Evolutionary conservation across 495 filamentous ascomycete genomes (phyloP).

Genomic region (Penicillium bialowiezense): DNA sequence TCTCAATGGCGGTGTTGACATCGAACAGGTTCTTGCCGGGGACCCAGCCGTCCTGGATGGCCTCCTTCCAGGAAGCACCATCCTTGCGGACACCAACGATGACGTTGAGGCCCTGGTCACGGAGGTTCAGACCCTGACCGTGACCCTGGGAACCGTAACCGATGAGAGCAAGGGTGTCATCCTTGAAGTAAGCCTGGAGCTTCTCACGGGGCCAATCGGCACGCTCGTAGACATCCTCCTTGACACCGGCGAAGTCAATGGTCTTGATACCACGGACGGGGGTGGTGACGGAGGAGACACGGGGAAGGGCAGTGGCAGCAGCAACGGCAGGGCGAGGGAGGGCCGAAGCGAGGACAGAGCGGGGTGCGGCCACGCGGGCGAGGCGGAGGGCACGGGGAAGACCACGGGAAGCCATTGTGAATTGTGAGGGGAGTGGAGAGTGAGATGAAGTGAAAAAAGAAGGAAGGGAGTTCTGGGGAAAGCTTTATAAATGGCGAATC

Average conservation of each 20-base stretch:
- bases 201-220: slow-evolving; percentile 98
- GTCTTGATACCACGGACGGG: slow-evolving; percentile 49
- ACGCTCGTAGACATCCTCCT: slow-evolving; percentile 96
- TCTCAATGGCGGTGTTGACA: slow-evolving; percentile 88
- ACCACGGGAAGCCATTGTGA: slow-evolving; percentile 82
- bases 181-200: slow-evolving; percentile 99
- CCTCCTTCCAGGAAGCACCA: slow-evolving; percentile 97
- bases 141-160: slow-evolving; percentile 99
- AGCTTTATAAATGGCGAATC: slow-evolving; percentile 18
- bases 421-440: slow-evolving; percentile 23
- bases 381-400: slow-evolving; percentile 81
- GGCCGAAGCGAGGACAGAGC: slow-evolving; percentile 44
- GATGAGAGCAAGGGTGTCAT: slow-evolving; percentile 98
- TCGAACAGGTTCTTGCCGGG: slow-evolving; percentile 98
- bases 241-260: slow-evolving; percentile 84
- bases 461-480: slow-evolving; percentile 20
- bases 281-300: slow-evolving; percentile 53
- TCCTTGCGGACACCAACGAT: slow-evolving; percentile 98
- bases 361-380: slow-evolving; percentile 64
- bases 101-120: slow-evolving; percentile 98
- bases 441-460: slow-evolving; percentile 17
- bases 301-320: slow-evolving; percentile 32
- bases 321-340: slow-evolving; percentile 44
- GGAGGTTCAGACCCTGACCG: slow-evolving; percentile 97
- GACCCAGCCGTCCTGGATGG: slow-evolving; percentile 94